These are phyloP conservation scores for Cardiosporidium cionae DNA, from an alignment of 169 alveolate genomes.

Conservation along the genomic window DNA sequence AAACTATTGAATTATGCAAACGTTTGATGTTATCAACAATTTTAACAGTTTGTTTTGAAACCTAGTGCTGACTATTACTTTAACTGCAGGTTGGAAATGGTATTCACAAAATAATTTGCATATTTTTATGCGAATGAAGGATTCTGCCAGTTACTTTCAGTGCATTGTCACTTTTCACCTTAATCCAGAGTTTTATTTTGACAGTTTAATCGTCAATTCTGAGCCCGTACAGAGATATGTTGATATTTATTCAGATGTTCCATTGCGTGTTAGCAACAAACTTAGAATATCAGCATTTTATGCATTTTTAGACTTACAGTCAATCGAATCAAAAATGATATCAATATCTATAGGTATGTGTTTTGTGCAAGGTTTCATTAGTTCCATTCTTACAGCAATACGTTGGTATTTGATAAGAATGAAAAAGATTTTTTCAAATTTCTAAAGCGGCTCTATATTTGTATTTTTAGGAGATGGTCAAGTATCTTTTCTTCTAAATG, in stretches of 20 bases:
- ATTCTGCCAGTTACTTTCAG: slow-evolving; percentile 10
- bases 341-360: not conserved
- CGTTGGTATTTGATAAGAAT: not conserved
- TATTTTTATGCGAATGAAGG: slow-evolving; percentile 7
- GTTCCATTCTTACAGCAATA: not conserved
- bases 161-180: slow-evolving; percentile 6
- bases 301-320: slow-evolving; percentile 13
- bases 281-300: slow-evolving; percentile 13
- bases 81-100: too few species aligned
- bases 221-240: slow-evolving; percentile 24
- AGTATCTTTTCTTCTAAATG: not conserved
- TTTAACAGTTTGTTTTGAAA: too few species aligned
- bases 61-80: too few species aligned
- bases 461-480: not conserved
- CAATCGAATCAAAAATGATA: slow-evolving; percentile 2
- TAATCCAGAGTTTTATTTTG: slow-evolving; percentile 1
- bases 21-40: too few species aligned
- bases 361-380: not conserved
- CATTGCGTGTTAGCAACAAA: not conserved
- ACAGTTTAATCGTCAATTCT: not conserved
- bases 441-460: too few species aligned
- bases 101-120: not conserved
- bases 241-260: slow-evolving; percentile 2
- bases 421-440: too few species aligned
- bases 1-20: too few species aligned